Conservation (phyloP, 1,284 basidiomycete species). For the Golubevia sp. region DNA sequence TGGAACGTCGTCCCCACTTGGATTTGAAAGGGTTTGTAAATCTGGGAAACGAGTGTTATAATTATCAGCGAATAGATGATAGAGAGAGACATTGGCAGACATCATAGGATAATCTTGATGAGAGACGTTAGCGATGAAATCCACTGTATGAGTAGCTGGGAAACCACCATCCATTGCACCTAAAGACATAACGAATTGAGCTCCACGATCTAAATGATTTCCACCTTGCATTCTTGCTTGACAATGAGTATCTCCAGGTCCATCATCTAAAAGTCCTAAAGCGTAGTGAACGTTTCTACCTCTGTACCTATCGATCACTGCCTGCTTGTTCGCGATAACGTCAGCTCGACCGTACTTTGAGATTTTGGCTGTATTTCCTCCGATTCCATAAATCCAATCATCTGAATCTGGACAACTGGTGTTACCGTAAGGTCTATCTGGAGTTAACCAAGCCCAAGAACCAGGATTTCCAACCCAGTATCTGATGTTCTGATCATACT, state of each 20-base stretch:
- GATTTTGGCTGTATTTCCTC: slow-evolving; percentile 19
- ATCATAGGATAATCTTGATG: slow-evolving; percentile 58
- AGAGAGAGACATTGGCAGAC: slow-evolving; percentile 33
- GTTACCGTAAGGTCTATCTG: slow-evolving; percentile 20
- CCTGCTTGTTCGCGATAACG: slow-evolving; percentile 20
- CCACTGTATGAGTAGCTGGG: slow-evolving; percentile 32
- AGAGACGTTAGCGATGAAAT: slow-evolving; percentile 40
- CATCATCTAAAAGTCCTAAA: slow-evolving; percentile 47
- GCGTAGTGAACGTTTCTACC: slow-evolving; percentile 41
- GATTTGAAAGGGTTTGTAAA: slow-evolving; percentile 23
- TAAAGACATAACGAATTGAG: slow-evolving; percentile 27
- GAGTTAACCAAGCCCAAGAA: slow-evolving; percentile 36
- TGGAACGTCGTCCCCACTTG: slow-evolving; percentile 20
- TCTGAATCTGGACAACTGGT: slow-evolving; percentile 14
- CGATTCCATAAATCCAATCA: slow-evolving; percentile 39
- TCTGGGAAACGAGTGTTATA: slow-evolving; percentile 27
- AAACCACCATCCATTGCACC: slow-evolving; percentile 14
- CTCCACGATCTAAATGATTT: slow-evolving; percentile 44
- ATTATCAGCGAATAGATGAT: slow-evolving; percentile 33
- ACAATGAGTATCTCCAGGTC: slow-evolving; percentile 46
- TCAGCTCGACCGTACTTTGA: slow-evolving; percentile 32
- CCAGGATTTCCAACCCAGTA: slow-evolving; percentile 53
- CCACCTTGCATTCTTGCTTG: slow-evolving; percentile 33
- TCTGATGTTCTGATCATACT: slow-evolving; percentile 14
- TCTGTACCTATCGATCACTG: slow-evolving; percentile 25